Evolutionary conservation across 495 filamentous ascomycete species (phyloP), one percentile per base, ranked within the genome.

Genomic region (Viridothelium virens): DNA sequence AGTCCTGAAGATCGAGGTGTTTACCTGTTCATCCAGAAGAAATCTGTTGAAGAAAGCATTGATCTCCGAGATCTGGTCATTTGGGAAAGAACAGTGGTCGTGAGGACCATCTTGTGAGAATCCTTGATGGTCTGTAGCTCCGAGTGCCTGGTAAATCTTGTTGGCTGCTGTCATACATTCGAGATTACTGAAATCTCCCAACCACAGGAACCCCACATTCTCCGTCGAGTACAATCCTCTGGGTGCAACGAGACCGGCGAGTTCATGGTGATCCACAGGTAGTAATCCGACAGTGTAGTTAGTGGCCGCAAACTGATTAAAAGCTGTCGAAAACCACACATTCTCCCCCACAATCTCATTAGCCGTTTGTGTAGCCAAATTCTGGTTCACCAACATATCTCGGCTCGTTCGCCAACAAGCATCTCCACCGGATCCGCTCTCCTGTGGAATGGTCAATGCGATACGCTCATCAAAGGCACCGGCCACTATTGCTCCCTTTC

Each of bases 401-500:
- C 74, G 74, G 0, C 74, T 74, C 37, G 81, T 73, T 34, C 81
- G 73, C 81, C 80, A 83, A 67, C 79, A 82, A 0, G 77, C 79
- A 63, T 73, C 70, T 33, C 79, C 81, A n/a, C 80, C 79, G 12
- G 77, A 77, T 38, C 80, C 81, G 31, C 73, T 76, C 71, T 83
- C 81, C 68, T 83, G 81, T 6, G 80, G 78, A 64, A 82, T 73
- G n/a, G 74, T 76, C 25, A 82, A 71, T 10, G 71, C 74, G 64
- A 83, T 77, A 12, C 81, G 78, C 10, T 68, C 56, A 50, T 81
- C 80, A 67, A 82, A 77, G 38, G 81, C 81, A 5, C 75, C 79
- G 2, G 79, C 78, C 11, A 82, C 73, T n/a, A 82, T 62, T 12
- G 80, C 80, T 31, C 80, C 81, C 68, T 83, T 83, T 6, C 81